A percentile compares a stretch with the other conserved stretches of the same genome.
phyloP scores from a whole-genome alignment of 2,329 filamentous ascomycete species.

The Sporothrix euskadiensis region DNA sequence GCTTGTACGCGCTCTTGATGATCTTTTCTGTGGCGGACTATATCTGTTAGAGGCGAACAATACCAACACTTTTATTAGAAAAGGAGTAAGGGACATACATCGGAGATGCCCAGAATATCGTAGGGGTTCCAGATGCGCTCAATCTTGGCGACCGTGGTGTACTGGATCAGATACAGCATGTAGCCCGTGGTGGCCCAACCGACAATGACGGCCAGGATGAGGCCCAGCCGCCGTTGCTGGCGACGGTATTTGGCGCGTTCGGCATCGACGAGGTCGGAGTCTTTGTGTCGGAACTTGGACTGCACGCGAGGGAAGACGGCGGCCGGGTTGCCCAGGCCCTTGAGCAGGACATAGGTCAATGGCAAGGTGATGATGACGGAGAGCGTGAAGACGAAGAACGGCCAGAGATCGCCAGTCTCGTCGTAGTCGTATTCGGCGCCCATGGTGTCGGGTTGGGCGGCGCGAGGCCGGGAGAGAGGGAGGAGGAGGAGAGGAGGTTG shows the following conservation, averaged over 20 bases:
- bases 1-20: slow-evolving; percentile 90
- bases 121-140: slow-evolving; percentile 95
- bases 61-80: background rate
- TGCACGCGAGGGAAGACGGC: slow-evolving; percentile 80
- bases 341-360: slow-evolving; percentile 84
- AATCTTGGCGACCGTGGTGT: slow-evolving; percentile 64
- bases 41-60: background rate
- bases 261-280: slow-evolving; percentile 79
- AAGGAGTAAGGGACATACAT: slow-evolving; percentile 49
- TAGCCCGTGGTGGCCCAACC: slow-evolving; percentile 84
- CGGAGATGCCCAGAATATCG: slow-evolving; percentile 83
- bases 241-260: slow-evolving; percentile 86
- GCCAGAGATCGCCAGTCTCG: slow-evolving; percentile 97
- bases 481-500: no score
- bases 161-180: slow-evolving; percentile 88
- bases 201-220: slow-evolving; percentile 69
- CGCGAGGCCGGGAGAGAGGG: background rate
- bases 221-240: slow-evolving; percentile 85
- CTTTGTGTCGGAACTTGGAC: slow-evolving; percentile 75
- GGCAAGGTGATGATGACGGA: slow-evolving; percentile 84
- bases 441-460: slow-evolving; percentile 56
- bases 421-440: slow-evolving; percentile 98
- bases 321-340: slow-evolving; percentile 73
- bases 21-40: slow-evolving; percentile 81
- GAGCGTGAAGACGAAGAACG: slow-evolving; percentile 95